Evolutionary conservation across 31 red algal species (phyloP).

Genomic region (Pterothamnion heteromorphum): DNA sequence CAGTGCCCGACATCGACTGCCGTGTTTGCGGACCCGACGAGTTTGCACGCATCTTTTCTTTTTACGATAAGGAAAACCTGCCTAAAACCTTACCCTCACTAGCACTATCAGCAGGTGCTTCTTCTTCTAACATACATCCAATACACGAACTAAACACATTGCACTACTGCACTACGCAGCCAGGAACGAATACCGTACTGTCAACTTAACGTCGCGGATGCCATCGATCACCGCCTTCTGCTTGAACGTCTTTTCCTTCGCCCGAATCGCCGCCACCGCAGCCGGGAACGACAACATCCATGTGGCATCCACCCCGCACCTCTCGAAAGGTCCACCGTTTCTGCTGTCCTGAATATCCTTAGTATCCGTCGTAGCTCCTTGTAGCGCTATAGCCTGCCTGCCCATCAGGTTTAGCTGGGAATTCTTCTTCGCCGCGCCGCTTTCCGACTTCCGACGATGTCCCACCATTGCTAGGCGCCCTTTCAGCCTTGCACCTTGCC

Average conservation of each 20-base stretch:
- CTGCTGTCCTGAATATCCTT: background rate
- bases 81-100: too few relatives aligned
- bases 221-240: background rate
- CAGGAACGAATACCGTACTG: background rate
- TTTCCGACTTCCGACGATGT: background rate
- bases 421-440: background rate
- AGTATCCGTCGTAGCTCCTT: background rate
- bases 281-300: background rate
- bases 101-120: too few relatives aligned
- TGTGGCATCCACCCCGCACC: background rate
- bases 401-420: background rate
- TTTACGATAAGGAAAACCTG: too few relatives aligned
- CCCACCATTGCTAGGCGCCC: background rate
- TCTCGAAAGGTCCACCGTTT: background rate
- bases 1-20: too few relatives aligned
- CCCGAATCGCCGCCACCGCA: background rate
- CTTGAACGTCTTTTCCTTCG: background rate
- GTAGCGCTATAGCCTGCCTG: background rate
- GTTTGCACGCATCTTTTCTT: too few relatives aligned
- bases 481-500: background rate
- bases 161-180: too few relatives aligned
- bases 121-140: too few relatives aligned
- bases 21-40: too few relatives aligned
- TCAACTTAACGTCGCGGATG: background rate
- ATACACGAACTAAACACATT: too few relatives aligned